These are phyloP conservation scores for Stylonectria norvegica DNA, from an alignment of 2,329 filamentous ascomycete species.

Conservation along the genomic window DNA sequence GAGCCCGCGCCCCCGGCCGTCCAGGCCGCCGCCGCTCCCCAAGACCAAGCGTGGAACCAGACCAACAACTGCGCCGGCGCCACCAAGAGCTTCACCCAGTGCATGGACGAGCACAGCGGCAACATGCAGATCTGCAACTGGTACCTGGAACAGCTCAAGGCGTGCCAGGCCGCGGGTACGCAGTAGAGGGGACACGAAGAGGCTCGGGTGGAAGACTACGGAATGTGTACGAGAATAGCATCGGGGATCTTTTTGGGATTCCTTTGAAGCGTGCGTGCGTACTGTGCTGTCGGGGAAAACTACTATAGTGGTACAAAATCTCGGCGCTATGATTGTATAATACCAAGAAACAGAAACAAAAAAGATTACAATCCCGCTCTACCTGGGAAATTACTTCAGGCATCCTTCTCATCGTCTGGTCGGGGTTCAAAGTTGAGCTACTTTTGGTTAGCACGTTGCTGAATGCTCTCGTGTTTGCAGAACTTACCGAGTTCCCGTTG, in stretches of 20 bases:
- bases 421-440: conserved; percentile 68
- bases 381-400: conserved; percentile 6
- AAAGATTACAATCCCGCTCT: conserved; percentile 28
- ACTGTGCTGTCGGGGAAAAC: conserved; percentile 17
- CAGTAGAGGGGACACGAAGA: conserved; percentile 6
- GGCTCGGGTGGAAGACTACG: not conserved
- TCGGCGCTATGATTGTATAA: conserved; percentile 29
- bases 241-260: conserved; percentile 12
- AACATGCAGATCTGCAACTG: conserved; percentile 95
- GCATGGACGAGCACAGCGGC: conserved; percentile 92
- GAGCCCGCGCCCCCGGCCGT: conserved; percentile 49
- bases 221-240: conserved; percentile 11
- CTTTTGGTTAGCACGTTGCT: conserved; percentile 24
- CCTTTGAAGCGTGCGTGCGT: conserved; percentile 22
- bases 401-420: conserved; percentile 51
- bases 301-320: conserved; percentile 24
- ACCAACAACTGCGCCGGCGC: conserved; percentile 77
- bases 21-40: conserved; percentile 41
- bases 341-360: conserved; percentile 23
- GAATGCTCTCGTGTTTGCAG: not conserved
- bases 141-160: conserved; percentile 97
- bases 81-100: conserved; percentile 83
- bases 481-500: conserved; percentile 83
- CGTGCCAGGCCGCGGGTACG: conserved; percentile 75
- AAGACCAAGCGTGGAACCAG: conserved; percentile 51